Evolutionary conservation across 139 green algal species (phyloP).

Genomic region (Klebsormidium nitens): DNA sequence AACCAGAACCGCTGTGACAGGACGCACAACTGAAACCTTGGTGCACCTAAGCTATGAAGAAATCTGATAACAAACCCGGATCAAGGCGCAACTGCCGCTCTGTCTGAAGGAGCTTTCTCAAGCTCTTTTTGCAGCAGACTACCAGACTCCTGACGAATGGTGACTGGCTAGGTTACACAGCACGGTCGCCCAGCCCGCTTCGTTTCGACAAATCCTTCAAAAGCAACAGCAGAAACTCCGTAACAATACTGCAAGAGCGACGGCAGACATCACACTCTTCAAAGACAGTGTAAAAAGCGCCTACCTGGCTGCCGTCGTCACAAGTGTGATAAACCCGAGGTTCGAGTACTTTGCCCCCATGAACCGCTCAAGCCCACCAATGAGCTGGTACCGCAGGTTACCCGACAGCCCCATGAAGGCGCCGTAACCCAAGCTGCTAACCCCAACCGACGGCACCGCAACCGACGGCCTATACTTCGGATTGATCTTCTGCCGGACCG

Average conservation of each 20-base stretch:
- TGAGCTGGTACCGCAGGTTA: constrained; percentile 86
- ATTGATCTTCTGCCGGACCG: constrained; percentile 35
- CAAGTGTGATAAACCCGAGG: constrained; percentile 20
- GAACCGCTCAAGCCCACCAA: constrained; percentile 84
- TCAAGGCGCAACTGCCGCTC: too few relatives aligned
- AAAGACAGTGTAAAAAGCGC: background rate
- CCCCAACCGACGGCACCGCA: constrained; percentile 57
- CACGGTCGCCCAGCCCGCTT: too few relatives aligned
- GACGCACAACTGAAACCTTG: too few relatives aligned
- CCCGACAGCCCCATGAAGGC: constrained; percentile 71
- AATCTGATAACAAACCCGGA: too few relatives aligned
- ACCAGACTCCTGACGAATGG: too few relatives aligned
- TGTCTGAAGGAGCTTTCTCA: too few relatives aligned
- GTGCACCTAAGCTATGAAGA: too few relatives aligned
- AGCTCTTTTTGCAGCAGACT: too few relatives aligned
- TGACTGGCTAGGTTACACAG: too few relatives aligned
- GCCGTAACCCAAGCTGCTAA: constrained; percentile 63
- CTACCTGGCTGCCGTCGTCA: constrained; percentile 12
- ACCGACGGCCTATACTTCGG: constrained; percentile 65
- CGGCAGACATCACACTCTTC: too few relatives aligned
- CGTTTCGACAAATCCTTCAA: background rate
- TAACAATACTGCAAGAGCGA: too few relatives aligned
- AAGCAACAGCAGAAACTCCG: constrained; percentile 1
- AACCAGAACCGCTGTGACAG: too few relatives aligned
- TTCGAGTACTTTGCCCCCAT: constrained; percentile 61